A percentile compares a stretch with the other conserved stretches of the same genome.
Conservation (phyloP, 2,329 filamentous ascomycete species). For the Diplodia intermedia region DNA sequence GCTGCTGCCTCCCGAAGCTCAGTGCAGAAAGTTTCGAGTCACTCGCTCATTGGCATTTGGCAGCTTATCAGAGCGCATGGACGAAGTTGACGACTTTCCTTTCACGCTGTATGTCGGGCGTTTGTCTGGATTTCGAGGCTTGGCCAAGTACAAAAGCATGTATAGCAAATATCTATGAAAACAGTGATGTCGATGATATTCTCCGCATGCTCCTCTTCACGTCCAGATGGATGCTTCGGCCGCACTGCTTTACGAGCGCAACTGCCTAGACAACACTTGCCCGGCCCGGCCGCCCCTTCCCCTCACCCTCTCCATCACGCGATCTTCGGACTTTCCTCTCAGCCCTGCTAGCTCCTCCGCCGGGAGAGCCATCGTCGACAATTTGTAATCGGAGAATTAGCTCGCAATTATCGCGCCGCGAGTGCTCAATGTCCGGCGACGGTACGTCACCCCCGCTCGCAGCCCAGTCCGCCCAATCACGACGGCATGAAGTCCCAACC, state of each 20-base stretch:
- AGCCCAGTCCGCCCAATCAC: too few relatives aligned
- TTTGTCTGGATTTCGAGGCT: not conserved
- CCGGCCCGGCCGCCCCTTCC: not conserved
- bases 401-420: not conserved
- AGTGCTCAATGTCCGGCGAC: not conserved
- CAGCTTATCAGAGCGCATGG: not conserved
- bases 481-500: not conserved
- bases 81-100: not conserved
- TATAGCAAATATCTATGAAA: not conserved
- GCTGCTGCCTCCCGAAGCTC: not conserved
- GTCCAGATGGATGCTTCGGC: too few relatives aligned
- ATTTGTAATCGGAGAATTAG: not conserved
- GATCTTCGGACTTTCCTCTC: not conserved
- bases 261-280: not conserved
- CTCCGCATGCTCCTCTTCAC: too few relatives aligned
- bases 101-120: not conserved
- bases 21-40: not conserved
- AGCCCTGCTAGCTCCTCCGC: too few relatives aligned
- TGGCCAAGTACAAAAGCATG: not conserved
- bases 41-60: not conserved
- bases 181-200: not conserved
- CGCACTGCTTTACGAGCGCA: not conserved
- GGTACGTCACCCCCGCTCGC: not conserved
- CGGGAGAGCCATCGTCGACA: too few relatives aligned
- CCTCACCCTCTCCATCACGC: not conserved